Evolutionary conservation across 805 yeast genomes (phyloP), one percentile per base, ranked within the genome.

Genomic region (Barnettozyma populi): DNA sequence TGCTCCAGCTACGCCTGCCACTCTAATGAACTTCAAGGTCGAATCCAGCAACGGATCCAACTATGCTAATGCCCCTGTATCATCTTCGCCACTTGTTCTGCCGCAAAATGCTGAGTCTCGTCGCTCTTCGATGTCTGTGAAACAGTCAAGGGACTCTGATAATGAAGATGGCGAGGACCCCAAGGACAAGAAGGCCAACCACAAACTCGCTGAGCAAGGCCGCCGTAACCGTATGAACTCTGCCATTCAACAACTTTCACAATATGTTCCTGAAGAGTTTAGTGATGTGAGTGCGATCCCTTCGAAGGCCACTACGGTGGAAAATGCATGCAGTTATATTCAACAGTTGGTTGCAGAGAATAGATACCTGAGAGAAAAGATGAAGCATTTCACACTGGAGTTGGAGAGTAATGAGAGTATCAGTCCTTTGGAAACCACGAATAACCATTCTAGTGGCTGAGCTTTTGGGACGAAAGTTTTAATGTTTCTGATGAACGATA

Each of bases 181-280:
- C 10, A 50, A 49, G 16, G 50, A 41, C 8, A 63, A 65, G 48
- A 69, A 68, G 41, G 65, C 68, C 24, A 65, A 70, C 1, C 99
- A 92, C 66, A 90, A 92, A 63, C 75, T 88, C 14, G 98, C 99
- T 0, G 99, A 92, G 67, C 97, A 94, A 66, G 98, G 96, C 14
- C 75, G 99, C 45, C 77, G 99, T 57, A 90, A 92, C 64, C 74
- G 99, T 52, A 85, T 92, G 83, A 94, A 94, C 64, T 69, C 73
- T 47, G 98, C 97, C 0, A 81, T 92, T 27, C 80, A 79, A 39
- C 96, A 87, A 38, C 70, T 92, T 49, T 82, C 84, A 8, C 57
- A 71, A 9, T 66, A 89, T 52, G 74, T 92, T 20, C 95, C 96
- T 0, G 78, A 81, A 6, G 64, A 65, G 21, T 69, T 80, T 57